A percentile compares a stretch with the other conserved stretches of the same genome.
Evolutionary conservation across 2,329 filamentous ascomycete species (phyloP).

Genomic region (Coniella lustricola): DNA sequence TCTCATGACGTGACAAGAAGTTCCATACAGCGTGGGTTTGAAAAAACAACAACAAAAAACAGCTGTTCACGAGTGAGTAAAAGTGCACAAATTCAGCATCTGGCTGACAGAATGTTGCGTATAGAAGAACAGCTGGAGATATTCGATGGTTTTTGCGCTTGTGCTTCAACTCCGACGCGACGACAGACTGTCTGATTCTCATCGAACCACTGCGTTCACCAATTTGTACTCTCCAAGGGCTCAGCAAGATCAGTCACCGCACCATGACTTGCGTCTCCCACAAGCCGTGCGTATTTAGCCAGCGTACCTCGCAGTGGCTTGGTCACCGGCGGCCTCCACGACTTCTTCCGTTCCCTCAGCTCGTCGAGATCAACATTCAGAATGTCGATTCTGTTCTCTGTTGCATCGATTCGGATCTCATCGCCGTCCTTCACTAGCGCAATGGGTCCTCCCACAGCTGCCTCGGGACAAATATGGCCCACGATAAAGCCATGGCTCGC

Average conservation of each 20-base stretch:
- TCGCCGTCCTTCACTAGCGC: slow-evolving; percentile 77
- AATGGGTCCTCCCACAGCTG: slow-evolving; percentile 78
- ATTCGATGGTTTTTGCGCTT: no score
- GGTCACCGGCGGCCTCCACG: slow-evolving; percentile 56
- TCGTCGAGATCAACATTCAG: slow-evolving; percentile 66
- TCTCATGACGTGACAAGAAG: no score
- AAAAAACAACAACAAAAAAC: background rate
- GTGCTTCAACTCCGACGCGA: no score
- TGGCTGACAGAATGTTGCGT: no score
- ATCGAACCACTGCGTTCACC: no score
- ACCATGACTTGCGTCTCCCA: slow-evolving; percentile 51
- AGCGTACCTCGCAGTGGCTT: slow-evolving; percentile 58
- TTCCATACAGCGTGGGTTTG: no score
- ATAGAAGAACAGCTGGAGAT: no score
- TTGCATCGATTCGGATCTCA: slow-evolving; percentile 73
- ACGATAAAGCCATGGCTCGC: slow-evolving; percentile 83
- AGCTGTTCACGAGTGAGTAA: no score
- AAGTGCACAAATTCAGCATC: no score
- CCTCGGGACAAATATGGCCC: slow-evolving; percentile 82
- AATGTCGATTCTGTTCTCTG: slow-evolving; percentile 62
- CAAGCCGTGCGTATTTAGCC: slow-evolving; percentile 59
- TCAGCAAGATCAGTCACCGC: slow-evolving; percentile 46
- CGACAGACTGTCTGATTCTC: no score
- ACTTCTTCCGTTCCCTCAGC: slow-evolving; percentile 47
- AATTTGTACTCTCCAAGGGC: slow-evolving; percentile 15